A percentile compares a stretch with the other conserved stretches of the same genome.
Evolutionary conservation across 2,329 filamentous ascomycete genomes (phyloP).

Genomic region (Arthrobotrys sinensis): DNA sequence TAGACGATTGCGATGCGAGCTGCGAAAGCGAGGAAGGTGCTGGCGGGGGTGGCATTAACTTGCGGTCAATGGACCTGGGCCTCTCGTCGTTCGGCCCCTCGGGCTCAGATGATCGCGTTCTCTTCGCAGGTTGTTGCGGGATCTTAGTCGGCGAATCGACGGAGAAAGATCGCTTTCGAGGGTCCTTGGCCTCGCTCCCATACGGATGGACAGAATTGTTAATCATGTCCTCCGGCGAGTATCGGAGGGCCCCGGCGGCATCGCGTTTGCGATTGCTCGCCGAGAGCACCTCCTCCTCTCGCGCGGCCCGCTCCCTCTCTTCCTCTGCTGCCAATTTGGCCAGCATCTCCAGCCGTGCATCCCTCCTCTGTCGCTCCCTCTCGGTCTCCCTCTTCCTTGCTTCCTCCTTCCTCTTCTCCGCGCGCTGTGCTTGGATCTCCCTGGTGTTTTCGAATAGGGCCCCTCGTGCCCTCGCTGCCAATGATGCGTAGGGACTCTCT

Average conservation of each 20-base stretch:
- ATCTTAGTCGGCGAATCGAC: constrained; percentile 24
- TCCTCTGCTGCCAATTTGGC: constrained; percentile 49
- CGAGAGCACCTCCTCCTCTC: constrained; percentile 43
- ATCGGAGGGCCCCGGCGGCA: constrained; percentile 46
- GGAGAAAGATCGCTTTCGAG: constrained; percentile 41
- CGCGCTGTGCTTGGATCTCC: constrained; percentile 43
- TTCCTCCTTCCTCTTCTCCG: constrained; percentile 41
- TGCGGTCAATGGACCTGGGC: constrained; percentile 48
- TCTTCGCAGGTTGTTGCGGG: constrained; percentile 33
- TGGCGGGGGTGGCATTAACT: constrained; percentile 54
- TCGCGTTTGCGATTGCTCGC: constrained; percentile 45
- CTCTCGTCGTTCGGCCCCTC: constrained; percentile 37
- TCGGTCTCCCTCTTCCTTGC: constrained; percentile 44
- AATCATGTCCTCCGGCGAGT: constrained; percentile 43
- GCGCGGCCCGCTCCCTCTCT: constrained; percentile 15
- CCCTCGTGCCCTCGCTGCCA: constrained; percentile 43
- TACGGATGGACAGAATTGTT: constrained; percentile 46
- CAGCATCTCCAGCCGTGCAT: constrained; percentile 52
- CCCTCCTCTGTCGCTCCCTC: constrained; percentile 40
- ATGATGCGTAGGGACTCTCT: constrained; percentile 32
- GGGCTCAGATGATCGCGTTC: constrained; percentile 46
- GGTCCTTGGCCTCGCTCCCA: constrained; percentile 28
- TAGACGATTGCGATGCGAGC: neutral
- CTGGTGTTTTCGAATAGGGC: constrained; percentile 47
- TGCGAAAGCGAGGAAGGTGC: constrained; percentile 30